phyloP scores from a whole-genome alignment of 495 filamentous ascomycete genomes.

The Penicillium flavigenum region DNA sequence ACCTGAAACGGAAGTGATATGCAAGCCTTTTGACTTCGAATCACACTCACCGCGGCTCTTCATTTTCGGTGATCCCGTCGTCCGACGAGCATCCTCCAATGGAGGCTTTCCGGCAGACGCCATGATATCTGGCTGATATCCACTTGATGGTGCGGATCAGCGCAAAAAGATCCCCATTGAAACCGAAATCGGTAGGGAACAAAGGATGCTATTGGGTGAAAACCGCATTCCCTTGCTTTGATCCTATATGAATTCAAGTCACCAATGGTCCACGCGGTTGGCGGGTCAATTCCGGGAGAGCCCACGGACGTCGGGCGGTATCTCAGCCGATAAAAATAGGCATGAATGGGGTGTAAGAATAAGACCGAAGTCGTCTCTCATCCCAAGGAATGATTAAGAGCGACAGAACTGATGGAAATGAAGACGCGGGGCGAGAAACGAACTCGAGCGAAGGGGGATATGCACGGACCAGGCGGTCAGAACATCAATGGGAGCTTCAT shows the following conservation, averaged over 20 bases:
- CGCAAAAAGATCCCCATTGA: conserved; percentile 47
- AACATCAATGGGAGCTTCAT: conserved; percentile 19
- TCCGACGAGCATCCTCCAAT: conserved; percentile 48
- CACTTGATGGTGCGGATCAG: conserved; percentile 38
- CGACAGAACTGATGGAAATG: conserved; percentile 24
- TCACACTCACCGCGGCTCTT: conserved; percentile 58
- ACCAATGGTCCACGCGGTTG: conserved; percentile 17
- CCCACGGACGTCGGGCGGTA: conserved; percentile 12
- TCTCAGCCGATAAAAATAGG: conserved; percentile 14
- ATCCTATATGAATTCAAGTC: conserved; percentile 18
- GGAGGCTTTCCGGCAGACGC: conserved; percentile 45
- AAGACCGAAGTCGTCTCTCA: conserved; percentile 18
- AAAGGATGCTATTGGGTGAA: conserved; percentile 35
- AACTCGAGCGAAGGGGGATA: conserved; percentile 30
- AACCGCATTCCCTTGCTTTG: conserved; percentile 46
- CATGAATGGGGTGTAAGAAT: conserved; percentile 17
- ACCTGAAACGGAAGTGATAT: background rate
- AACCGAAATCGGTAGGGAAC: conserved; percentile 29
- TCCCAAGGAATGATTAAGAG: conserved; percentile 20
- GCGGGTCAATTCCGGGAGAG: conserved; percentile 24
- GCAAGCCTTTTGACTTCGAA: background rate
- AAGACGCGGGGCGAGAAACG: conserved; percentile 32
- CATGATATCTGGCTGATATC: conserved; percentile 38
- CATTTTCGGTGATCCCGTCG: conserved; percentile 58
- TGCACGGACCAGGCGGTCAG: conserved; percentile 36